phyloP scores from a whole-genome alignment of 129 eudicot genomes.

The Flaveria trinervia region DNA sequence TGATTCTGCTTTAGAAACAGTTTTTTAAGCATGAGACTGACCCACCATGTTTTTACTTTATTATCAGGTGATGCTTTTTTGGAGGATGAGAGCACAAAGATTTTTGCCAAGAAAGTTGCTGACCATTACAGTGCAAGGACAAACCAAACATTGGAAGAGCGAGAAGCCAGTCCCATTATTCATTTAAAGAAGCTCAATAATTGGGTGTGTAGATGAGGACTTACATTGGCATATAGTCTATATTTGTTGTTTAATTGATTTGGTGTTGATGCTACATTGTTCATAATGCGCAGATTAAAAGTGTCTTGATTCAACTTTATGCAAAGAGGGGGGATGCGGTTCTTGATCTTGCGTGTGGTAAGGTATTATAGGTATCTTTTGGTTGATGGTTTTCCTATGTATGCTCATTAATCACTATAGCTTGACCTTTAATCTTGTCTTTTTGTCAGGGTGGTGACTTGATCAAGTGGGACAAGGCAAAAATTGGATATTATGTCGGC shows the following conservation, averaged over 20 bases:
- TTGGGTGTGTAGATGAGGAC: conserved; percentile 53
- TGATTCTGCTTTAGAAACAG: background rate
- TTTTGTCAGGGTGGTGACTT: conserved; percentile 88
- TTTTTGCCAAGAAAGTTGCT: conserved; percentile 81
- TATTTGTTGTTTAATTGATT: conserved; percentile 1
- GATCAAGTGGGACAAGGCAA: conserved; percentile 99
- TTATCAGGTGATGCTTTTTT: conserved; percentile 63
- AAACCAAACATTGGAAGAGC: conserved; percentile 90
- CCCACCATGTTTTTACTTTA: background rate
- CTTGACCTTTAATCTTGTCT: conserved; percentile 17
- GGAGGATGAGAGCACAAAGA: conserved; percentile 80
- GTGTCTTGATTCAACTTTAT: conserved; percentile 90
- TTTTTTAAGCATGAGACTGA: background rate
- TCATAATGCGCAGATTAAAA: conserved; percentile 67
- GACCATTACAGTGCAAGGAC: conserved; percentile 98
- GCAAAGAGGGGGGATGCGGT: conserved; percentile 83
- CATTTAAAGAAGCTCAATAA: conserved; percentile 97
- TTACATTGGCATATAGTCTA: background rate
- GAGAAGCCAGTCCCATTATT: conserved; percentile 97
- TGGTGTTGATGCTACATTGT: background rate
- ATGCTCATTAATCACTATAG: conserved; percentile 7
- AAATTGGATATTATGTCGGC: conserved; percentile 91
- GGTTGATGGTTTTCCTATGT: conserved; percentile 9
- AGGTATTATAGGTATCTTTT: conserved; percentile 51
- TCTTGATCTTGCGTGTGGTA: conserved; percentile 99